Evolutionary conservation across 768 basidiomycete genomes (phyloP), one percentile per base, ranked within the genome.

Genomic region (Lentinula edodes): DNA sequence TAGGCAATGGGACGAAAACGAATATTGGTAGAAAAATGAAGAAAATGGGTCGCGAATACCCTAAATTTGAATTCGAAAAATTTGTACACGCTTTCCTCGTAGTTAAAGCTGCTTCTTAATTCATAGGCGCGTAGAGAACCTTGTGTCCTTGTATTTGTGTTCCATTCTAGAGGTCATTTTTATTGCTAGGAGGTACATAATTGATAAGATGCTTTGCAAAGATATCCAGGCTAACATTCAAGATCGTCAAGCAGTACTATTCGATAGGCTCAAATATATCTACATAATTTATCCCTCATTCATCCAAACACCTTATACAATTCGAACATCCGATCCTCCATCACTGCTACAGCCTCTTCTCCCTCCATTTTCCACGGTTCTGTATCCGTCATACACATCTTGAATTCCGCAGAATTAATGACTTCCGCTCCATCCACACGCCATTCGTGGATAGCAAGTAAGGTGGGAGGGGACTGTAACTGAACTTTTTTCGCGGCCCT

Each of bases 271-370:
- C 23, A 23, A 23, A 23, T 28, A 28, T 28, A 28, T 28, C 38
- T 39, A 39, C 13, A 9, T 12, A 23, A 23, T 9, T 18, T 18
- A 52, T 16, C 52, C 52, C 4, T 39, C 13, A 41, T 28, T 28
- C 28, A 28, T 28, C 28, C 28, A 28, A 60, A 60, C 35, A 36
- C 48, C 20, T 60, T 60, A 23, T 60, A 52, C 20, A 60, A 60
- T 34, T 48, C 59, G 42, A 60, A 60, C 50, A 39, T 15, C 23
- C 59, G 50, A 41, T 60, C 51, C 35, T 60, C 59, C 59, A 60
- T 60, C 16, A 52, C 51, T 10, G 38, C 59, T 34, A 60, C 32
- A 9, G 48, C 20, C n/a, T 42, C 48, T 7, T 52, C 59, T 8
- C 59, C 51, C 34, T 42, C 50, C 48, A 60, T 18, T n/a, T 42